Evolutionary conservation across 129 eudicot genomes (phyloP).

Genomic region (Apium graveolens): DNA sequence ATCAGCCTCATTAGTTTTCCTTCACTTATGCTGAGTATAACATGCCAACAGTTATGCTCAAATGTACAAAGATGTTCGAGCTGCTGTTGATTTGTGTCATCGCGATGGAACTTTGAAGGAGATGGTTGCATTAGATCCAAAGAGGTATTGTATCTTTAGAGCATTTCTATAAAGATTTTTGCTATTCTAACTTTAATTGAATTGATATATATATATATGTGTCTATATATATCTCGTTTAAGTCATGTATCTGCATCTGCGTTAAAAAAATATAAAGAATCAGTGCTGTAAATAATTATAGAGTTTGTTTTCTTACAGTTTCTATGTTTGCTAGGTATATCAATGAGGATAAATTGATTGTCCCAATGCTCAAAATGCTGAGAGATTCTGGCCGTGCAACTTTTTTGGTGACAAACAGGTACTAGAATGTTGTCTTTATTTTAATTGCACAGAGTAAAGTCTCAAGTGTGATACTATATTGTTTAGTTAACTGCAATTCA

Average conservation of each 20-base stretch:
- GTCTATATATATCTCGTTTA: not conserved
- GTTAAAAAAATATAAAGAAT: not conserved
- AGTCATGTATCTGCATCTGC: not conserved
- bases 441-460: not conserved
- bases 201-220: not conserved
- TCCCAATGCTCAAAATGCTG: slow-evolving; percentile 91
- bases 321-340: slow-evolving; percentile 53
- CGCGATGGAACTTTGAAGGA: slow-evolving; percentile 96
- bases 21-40: slow-evolving; percentile 6
- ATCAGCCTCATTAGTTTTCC: slow-evolving; percentile 1
- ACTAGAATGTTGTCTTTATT: not conserved
- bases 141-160: slow-evolving; percentile 28
- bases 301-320: not conserved
- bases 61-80: slow-evolving; percentile 90
- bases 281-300: not conserved
- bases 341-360: slow-evolving; percentile 64
- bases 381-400: slow-evolving; percentile 71
- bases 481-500: not conserved
- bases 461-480: not conserved
- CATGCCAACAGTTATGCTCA: slow-evolving; percentile 61
- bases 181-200: not conserved
- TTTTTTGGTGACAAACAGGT: slow-evolving; percentile 97
- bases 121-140: slow-evolving; percentile 94
- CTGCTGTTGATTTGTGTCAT: slow-evolving; percentile 97
- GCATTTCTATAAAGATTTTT: not conserved